These are phyloP conservation scores for Phytophthora hibernalis DNA, from an alignment of 352 stramenopile genomes.

Conservation along the genomic window DNA sequence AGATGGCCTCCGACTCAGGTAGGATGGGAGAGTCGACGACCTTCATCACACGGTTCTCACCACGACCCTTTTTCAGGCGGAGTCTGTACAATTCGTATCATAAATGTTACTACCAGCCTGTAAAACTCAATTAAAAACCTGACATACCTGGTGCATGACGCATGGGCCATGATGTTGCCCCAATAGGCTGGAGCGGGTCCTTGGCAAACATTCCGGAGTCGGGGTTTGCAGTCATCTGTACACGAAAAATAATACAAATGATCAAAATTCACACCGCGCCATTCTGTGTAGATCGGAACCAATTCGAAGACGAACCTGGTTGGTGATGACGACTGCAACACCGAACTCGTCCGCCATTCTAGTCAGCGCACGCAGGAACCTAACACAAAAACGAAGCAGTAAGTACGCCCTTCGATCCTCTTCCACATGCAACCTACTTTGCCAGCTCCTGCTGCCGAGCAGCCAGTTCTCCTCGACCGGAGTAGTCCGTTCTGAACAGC, in stretches of 20 bases:
- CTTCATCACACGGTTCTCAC: conserved; percentile 99
- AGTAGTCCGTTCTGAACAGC: conserved; percentile 99
- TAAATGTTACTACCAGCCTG: conserved; percentile 10
- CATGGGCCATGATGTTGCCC: conserved; percentile 92
- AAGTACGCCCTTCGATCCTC: background rate
- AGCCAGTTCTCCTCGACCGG: conserved; percentile 96
- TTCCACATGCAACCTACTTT: conserved; percentile 51
- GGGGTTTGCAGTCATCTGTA: conserved; percentile 89
- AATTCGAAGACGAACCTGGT: conserved; percentile 62
- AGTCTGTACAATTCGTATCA: conserved; percentile 51
- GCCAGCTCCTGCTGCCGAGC: conserved; percentile 92
- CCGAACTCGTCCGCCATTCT: conserved; percentile 99
- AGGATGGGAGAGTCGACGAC: conserved; percentile 97
- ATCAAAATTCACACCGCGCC: background rate
- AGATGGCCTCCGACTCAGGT: conserved; percentile 97
- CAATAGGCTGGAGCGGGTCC: conserved; percentile 91
- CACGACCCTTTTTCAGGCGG: conserved; percentile 96
- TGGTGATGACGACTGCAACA: conserved; percentile 94
- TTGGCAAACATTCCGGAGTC: conserved; percentile 93
- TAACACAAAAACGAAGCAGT: conserved; percentile 37
- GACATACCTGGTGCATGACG: conserved; percentile 77
- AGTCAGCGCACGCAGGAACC: conserved; percentile 97
- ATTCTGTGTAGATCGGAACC: no score
- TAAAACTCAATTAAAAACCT: background rate
- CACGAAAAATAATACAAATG: background rate